Percentiles rank a stretch among this genome's conserved stretches.
These are phyloP conservation scores for Alternaria postmessia DNA, from an alignment of 2,329 filamentous ascomycete species.

Conservation along the genomic window DNA sequence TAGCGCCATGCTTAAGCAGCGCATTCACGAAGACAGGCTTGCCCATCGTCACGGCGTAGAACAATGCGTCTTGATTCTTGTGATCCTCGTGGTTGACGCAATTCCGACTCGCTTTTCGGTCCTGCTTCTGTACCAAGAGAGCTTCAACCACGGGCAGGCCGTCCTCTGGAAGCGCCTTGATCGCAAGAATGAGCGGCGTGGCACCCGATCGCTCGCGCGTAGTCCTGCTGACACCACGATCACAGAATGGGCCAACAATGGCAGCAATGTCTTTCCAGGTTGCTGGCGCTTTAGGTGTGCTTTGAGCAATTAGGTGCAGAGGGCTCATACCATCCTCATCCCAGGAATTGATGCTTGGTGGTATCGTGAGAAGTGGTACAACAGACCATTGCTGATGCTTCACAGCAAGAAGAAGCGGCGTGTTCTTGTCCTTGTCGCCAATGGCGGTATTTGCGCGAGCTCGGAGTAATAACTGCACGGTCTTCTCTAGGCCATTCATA, in stretches of 20 bases:
- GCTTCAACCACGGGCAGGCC: conserved; percentile 39
- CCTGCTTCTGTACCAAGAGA: conserved; percentile 29
- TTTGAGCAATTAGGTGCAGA: conserved; percentile 42
- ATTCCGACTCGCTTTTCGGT: conserved; percentile 32
- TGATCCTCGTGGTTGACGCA: conserved; percentile 46
- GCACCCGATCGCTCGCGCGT: conserved; percentile 45
- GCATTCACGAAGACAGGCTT: conserved; percentile 38
- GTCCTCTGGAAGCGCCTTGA: conserved; percentile 40
- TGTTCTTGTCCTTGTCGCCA: conserved; percentile 34
- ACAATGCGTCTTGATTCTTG: conserved; percentile 34
- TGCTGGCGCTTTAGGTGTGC: conserved; percentile 27
- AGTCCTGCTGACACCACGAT: conserved; percentile 41
- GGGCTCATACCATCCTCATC: conserved; percentile 41
- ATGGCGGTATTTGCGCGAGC: conserved; percentile 33
- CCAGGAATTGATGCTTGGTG: conserved; percentile 44
- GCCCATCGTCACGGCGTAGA: conserved; percentile 37
- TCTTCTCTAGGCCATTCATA: conserved; percentile 33
- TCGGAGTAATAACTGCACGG: conserved; percentile 32
- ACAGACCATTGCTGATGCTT: conserved; percentile 39
- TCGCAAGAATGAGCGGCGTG: conserved; percentile 45
- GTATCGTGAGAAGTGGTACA: conserved; percentile 36
- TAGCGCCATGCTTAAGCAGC: conserved; percentile 39
- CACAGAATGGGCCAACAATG: conserved; percentile 37
- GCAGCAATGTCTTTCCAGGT: conserved; percentile 41
- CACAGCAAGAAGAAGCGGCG: conserved; percentile 42